These are phyloP conservation scores for Musa itinerans DNA, from an alignment of 176 grass and related monocot genomes.

Conservation along the genomic window DNA sequence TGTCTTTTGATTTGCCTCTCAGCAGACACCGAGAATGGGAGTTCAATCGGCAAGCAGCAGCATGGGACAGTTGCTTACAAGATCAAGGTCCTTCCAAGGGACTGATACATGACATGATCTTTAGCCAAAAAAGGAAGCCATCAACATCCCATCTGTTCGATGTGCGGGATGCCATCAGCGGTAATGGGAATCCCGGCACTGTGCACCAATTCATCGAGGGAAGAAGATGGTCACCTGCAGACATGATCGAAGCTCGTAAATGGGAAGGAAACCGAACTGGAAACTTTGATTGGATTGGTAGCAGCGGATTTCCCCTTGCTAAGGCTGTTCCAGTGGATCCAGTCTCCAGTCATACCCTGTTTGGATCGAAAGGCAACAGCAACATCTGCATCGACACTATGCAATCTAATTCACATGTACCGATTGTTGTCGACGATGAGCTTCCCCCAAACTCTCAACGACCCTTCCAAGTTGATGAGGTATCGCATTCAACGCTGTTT, in stretches of 20 bases:
- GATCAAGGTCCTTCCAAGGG: constrained; percentile 38
- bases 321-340: constrained; percentile 6
- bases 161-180: constrained; percentile 30
- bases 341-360: neutral
- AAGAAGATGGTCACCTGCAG: constrained; percentile 28
- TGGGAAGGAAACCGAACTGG: neutral
- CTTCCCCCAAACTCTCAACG: constrained; percentile 19
- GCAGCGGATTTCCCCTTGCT: neutral
- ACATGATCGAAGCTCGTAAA: neutral
- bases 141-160: constrained; percentile 37
- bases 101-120: constrained; percentile 44
- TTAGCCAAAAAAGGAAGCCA: constrained; percentile 35
- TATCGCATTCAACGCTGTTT: neutral
- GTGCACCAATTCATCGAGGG: constrained; percentile 17
- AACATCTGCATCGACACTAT: neutral
- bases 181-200: neutral
- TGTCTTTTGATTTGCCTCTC: neutral
- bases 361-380: constrained; percentile 7
- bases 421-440: constrained; percentile 31
- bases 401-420: constrained; percentile 17
- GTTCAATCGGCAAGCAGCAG: constrained; percentile 30
- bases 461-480: neutral
- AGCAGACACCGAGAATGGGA: constrained; percentile 56
- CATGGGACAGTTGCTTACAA: constrained; percentile 15
- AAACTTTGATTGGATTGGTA: constrained; percentile 18